Evolutionary conservation across 345 rosid species (phyloP).

Genomic region (Aurinia saxatilis): DNA sequence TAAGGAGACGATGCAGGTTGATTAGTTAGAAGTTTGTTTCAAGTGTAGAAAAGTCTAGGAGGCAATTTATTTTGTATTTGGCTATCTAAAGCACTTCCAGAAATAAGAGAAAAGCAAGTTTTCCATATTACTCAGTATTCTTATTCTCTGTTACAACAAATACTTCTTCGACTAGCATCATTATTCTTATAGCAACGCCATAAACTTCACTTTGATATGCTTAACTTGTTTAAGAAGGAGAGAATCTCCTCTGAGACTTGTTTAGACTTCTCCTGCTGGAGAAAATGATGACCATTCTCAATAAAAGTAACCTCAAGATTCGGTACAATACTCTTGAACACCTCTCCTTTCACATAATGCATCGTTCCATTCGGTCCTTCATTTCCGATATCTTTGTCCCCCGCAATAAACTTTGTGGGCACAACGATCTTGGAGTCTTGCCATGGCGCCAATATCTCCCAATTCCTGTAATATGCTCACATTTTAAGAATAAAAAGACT

Average conservation of each 20-base stretch:
- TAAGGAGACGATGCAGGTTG: too few species aligned
- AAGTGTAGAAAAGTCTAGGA: too few species aligned
- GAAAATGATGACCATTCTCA: conserved; percentile 58
- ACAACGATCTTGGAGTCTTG: conserved; percentile 44
- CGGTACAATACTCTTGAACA: conserved; percentile 47
- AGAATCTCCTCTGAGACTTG: conserved; percentile 51
- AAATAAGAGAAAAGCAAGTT: too few species aligned
- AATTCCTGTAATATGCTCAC: conserved; percentile 38
- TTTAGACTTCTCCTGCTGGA: conserved; percentile 51
- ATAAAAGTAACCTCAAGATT: conserved; percentile 47
- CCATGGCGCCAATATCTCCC: conserved; percentile 59
- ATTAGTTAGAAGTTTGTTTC: too few species aligned
- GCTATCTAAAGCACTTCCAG: too few species aligned
- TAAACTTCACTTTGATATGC: background rate
- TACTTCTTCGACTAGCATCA: too few species aligned
- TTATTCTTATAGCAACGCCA: too few species aligned
- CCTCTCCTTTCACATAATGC: conserved; percentile 41
- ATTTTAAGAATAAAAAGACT: background rate
- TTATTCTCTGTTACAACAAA: too few species aligned
- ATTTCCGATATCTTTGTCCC: conserved; percentile 46
- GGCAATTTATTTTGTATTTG: too few species aligned
- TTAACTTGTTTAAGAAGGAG: conserved; percentile 37
- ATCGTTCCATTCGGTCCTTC: conserved; percentile 26
- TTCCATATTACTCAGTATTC: too few species aligned
- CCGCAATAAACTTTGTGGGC: conserved; percentile 47